Base-by-base conservation (phyloP, 805 yeast species). In the Kluyveromyces dobzhanskii region DNA sequence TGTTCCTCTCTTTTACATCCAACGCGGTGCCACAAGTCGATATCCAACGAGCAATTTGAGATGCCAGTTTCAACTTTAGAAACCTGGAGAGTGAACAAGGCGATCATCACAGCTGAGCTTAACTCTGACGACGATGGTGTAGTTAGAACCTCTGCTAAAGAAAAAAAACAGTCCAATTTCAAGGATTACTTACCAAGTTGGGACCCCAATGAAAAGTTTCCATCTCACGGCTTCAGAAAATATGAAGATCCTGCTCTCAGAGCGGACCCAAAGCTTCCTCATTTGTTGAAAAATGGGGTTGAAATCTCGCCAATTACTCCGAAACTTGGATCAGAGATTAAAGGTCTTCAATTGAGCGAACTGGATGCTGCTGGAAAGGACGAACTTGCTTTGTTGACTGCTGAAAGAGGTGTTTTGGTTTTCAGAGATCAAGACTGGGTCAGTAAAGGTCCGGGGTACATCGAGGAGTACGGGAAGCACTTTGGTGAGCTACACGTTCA, bases 401-500 rank as follows among this genome's bases (percentile, higher is more conserved):
- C 83, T 13, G 77, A 78, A 54, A 65, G 82, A 51, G 85, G 84
- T 54, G 83, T 82, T 32, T 78, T 75, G 25, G 71, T 76, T 4
- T 77, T 80, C 57, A 69, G 81, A 51, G 70, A 75, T 43, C 85
- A 80, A 58, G 85, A 82, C 56, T 70, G 81, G 44, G 73, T 75
- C 35, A 63, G 69, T 9, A 59, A 69, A 42, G 75, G 80, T 4
- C 30, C 30, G 5, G 13, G 16, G n/a, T 27, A n/a, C 16, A 14
- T 27, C 6, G 13, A 12, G 6, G 30, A 27, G 30, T 27, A 27
- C 73, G 76, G 3, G 16, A 61, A 59, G 32, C 73, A 80, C 54
- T 82, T 76, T 54, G 88, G 90, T 27, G 76, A 77, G 26, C 67
- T 76, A 43, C 87, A 82, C 57, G 69, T 78, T 43, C 88, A 82